Evolutionary conservation across 257 asterid species (phyloP).

Genomic region (Rehmannia glutinosa): DNA sequence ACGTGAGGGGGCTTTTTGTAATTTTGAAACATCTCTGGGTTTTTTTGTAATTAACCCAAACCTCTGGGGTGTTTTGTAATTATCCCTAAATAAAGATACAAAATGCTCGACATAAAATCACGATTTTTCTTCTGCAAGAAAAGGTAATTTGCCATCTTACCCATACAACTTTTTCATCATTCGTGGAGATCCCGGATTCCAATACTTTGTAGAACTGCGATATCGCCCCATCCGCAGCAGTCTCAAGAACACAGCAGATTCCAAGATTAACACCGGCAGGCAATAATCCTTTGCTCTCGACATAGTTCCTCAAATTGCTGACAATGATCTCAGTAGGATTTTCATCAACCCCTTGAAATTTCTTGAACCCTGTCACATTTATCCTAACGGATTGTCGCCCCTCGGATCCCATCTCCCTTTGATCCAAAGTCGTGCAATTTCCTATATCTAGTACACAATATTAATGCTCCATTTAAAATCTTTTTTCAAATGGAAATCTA

Average conservation of each 20-base stretch:
- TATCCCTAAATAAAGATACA: too few relatives aligned
- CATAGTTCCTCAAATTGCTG: conserved; percentile 36
- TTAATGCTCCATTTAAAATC: not conserved
- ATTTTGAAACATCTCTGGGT: too few relatives aligned
- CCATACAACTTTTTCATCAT: conserved; percentile 46
- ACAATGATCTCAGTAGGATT: conserved; percentile 53
- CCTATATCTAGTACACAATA: conserved; percentile 7
- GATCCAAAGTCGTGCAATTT: not conserved
- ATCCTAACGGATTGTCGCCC: conserved; percentile 39
- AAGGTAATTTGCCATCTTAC: conserved; percentile 26
- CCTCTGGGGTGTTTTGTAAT: too few relatives aligned
- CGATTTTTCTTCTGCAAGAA: not conserved
- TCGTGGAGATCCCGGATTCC: conserved; percentile 34
- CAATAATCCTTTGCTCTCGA: conserved; percentile 33
- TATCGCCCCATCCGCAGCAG: conserved; percentile 55
- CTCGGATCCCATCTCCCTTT: conserved; percentile 52
- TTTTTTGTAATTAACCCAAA: too few relatives aligned
- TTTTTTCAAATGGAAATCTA: not conserved
- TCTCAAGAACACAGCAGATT: conserved; percentile 48
- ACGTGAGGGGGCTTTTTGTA: too few relatives aligned
- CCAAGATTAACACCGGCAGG: conserved; percentile 45
- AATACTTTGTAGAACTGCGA: conserved; percentile 40
- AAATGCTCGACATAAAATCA: not conserved
- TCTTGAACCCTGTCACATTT: conserved; percentile 65
- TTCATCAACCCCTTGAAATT: conserved; percentile 47